Base-by-base conservation (phyloP, 805 yeast genomes). In the Lachancea waltii region DNA sequence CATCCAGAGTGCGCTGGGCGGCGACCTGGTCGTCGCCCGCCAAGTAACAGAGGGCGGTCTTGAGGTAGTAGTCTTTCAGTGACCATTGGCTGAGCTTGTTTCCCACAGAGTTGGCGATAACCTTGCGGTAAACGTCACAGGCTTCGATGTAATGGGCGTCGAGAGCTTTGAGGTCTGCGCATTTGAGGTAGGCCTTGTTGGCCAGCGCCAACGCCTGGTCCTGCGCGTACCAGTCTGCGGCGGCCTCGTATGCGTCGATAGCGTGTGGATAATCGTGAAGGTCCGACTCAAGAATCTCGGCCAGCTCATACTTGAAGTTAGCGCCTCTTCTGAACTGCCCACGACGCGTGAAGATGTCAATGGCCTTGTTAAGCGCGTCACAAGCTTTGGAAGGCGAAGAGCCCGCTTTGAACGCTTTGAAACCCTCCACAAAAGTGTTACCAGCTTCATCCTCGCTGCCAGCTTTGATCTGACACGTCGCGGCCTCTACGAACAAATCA, bases 271-370 rank as follows among this genome's bases (percentile, higher is more conserved):
- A 61, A 53, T 89, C 90, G 35, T 72, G 72, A 15, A 85, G 65
- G 34, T 81, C 84, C 32, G 73, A 73, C 62, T 90, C 97, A 56
- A 84, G 85, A 32, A 90, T 62, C 48, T 79, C 87, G 8, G 89
- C 98, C 54, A 92, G 70, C 58, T 92, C 98, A 69, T 82, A 77
- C 57, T 89, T 82, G 66, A 83, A 89, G 56, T 86, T 86, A 9
- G 98, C 98, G 17, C 95, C 96, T 60, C 97, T 73, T 59, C 98
- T 78, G 65, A 92, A 92, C 60, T 90, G 96, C 9, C 99, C 99
- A 50, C 85, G 78, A 45, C 77, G 72, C 1, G 95, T 86, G 61
- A 89, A 90, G 56, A 85, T 72, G 45, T 77, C 80, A 43, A 90
- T 79, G 0, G 97, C 95, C 50, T 73, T 73, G 41, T 74, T 72